A percentile compares a stretch with the other conserved stretches of the same genome.
These are phyloP conservation scores for Mycena polygramma DNA, from an alignment of 768 basidiomycete genomes.

Conservation along the genomic window DNA sequence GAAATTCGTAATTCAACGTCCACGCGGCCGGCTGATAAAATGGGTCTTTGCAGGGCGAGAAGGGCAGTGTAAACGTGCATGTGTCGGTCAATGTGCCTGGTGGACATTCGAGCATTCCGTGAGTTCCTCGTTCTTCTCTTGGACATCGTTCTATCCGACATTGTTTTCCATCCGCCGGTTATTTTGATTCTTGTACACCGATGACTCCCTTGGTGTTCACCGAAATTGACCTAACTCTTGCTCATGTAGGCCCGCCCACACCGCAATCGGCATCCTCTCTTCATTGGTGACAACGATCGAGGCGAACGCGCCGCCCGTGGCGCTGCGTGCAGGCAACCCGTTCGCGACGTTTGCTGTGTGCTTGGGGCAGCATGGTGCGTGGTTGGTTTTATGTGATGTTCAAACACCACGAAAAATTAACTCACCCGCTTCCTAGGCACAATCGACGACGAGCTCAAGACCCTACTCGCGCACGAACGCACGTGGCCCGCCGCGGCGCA, in stretches of 20 bases:
- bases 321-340: conserved; percentile 41
- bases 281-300: conserved; percentile 63
- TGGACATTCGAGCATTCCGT: conserved; percentile 73
- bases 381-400: neutral
- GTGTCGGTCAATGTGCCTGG: conserved; percentile 65
- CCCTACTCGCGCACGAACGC: conserved; percentile 12
- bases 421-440: neutral
- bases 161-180: too few relatives aligned
- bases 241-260: conserved; percentile 58
- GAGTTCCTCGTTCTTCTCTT: neutral
- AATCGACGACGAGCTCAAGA: conserved; percentile 16
- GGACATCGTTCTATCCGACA: too few relatives aligned
- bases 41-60: conserved; percentile 12
- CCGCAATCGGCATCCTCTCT: conserved; percentile 69
- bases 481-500: conserved; percentile 23
- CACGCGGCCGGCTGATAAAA: too few relatives aligned
- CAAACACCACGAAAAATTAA: too few relatives aligned
- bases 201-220: too few relatives aligned
- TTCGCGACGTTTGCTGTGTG: conserved; percentile 23
- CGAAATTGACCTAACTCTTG: neutral
- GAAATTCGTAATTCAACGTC: neutral
- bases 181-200: too few relatives aligned
- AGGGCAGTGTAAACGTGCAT: conserved; percentile 40
- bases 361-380: conserved; percentile 26
- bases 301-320: conserved; percentile 48